Percentiles rank a stretch among this genome's conserved stretches.
Conservation (phyloP, 371 early-diverging fungal genomes). For the Scutellospora calospora region DNA sequence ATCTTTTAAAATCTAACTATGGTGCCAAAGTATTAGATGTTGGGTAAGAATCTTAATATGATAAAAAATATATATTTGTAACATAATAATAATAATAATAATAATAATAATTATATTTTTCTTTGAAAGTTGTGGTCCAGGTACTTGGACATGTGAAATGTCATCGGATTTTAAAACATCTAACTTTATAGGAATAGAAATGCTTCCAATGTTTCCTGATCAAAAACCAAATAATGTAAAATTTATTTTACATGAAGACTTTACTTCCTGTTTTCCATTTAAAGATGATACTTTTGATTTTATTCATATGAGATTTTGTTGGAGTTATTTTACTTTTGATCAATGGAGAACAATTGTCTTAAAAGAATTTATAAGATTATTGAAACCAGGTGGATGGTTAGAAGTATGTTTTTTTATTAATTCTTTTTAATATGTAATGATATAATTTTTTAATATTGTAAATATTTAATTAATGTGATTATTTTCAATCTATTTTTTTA, state of each 20-base stretch:
- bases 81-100: too few relatives aligned
- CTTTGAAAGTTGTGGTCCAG: slow-evolving; percentile 8
- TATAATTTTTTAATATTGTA: not conserved
- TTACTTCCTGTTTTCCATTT: slow-evolving; percentile 60
- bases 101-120: not conserved
- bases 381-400: slow-evolving; percentile 67
- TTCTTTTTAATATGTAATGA: not conserved
- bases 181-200: slow-evolving; percentile 57
- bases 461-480: not conserved
- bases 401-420: slow-evolving; percentile 48
- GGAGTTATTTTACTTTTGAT: slow-evolving; percentile 57
- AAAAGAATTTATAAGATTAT: slow-evolving; percentile 59
- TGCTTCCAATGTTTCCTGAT: slow-evolving; percentile 55
- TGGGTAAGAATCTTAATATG: not conserved
- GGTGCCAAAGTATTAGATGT: slow-evolving; percentile 32
- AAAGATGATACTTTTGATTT: slow-evolving; percentile 68
- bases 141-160: slow-evolving; percentile 51
- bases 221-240: slow-evolving; percentile 58
- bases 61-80: too few relatives aligned
- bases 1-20: not conserved
- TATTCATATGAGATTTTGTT: slow-evolving; percentile 63
- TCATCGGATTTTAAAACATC: slow-evolving; percentile 58
- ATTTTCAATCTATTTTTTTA: not conserved
- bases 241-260: slow-evolving; percentile 57
- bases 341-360: slow-evolving; percentile 60